phyloP scores from a whole-genome alignment of 2,329 filamentous ascomycete species.

The Torrubiella hemipterigena region DNA sequence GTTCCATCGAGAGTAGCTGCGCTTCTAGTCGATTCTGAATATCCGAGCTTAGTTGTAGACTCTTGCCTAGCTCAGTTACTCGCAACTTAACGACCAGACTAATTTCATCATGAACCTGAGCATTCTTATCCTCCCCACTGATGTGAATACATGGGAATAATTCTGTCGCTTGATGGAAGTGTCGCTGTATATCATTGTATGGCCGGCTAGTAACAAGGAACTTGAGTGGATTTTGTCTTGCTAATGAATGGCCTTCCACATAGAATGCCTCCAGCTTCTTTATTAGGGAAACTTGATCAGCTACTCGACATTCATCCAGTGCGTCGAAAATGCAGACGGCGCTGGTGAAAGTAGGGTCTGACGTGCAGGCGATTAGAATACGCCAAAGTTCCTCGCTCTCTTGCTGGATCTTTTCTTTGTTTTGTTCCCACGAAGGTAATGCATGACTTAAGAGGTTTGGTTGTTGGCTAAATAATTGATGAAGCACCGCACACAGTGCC shows the following conservation, averaged over 20 bases:
- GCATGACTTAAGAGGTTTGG: slow-evolving; percentile 11
- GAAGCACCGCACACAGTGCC: neutral
- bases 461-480: slow-evolving; percentile 5
- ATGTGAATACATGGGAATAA: slow-evolving; percentile 6
- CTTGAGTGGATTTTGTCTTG: slow-evolving; percentile 14
- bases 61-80: slow-evolving; percentile 1
- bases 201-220: slow-evolving; percentile 22
- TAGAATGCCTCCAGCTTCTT: slow-evolving; percentile 15
- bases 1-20: neutral
- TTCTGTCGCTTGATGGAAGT: slow-evolving; percentile 7
- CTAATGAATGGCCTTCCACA: neutral
- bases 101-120: slow-evolving; percentile 11
- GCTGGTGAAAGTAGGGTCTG: neutral
- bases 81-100: slow-evolving; percentile 9
- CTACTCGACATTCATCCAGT: slow-evolving; percentile 24
- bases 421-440: neutral
- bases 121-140: slow-evolving; percentile 9
- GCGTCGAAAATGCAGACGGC: slow-evolving; percentile 25
- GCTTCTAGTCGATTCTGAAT: neutral
- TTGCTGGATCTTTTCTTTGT: slow-evolving; percentile 7
- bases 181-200: slow-evolving; percentile 12
- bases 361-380: slow-evolving; percentile 10
- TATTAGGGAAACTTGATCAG: slow-evolving; percentile 11
- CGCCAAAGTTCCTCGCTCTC: slow-evolving; percentile 18
- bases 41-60: neutral